Conservation (phyloP, 139 green algal species). For the Chlamydomonas sp. region DNA sequence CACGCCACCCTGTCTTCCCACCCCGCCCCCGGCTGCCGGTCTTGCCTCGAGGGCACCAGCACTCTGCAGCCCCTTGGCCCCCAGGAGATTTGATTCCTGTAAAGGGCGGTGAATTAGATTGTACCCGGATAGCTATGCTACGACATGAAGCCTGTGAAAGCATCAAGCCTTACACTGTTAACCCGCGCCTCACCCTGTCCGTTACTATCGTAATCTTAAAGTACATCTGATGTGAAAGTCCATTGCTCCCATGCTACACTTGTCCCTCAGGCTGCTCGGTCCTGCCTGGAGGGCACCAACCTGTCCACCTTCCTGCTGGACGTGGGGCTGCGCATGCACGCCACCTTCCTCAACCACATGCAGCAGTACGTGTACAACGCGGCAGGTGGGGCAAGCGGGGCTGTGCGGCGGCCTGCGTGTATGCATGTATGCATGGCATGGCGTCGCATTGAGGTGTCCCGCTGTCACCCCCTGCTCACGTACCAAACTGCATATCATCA, state of each 20-base stretch:
- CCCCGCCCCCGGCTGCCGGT: too few relatives aligned
- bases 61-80: too few relatives aligned
- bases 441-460: not conserved
- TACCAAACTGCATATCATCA: too few relatives aligned
- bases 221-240: not conserved
- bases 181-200: not conserved
- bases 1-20: too few relatives aligned
- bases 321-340: constrained; percentile 37
- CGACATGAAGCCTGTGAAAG: too few relatives aligned
- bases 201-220: too few relatives aligned
- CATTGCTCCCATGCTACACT: not conserved
- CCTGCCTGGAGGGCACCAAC: constrained; percentile 63
- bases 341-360: constrained; percentile 41
- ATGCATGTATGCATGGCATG: not conserved
- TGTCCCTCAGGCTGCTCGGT: not conserved
- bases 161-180: too few relatives aligned
- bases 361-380: constrained; percentile 37
- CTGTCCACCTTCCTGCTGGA: constrained; percentile 63
- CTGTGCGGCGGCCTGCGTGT: not conserved
- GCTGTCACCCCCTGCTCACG: too few relatives aligned
- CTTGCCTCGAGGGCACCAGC: too few relatives aligned
- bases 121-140: too few relatives aligned
- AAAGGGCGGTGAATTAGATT: too few relatives aligned
- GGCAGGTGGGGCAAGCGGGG: not conserved
- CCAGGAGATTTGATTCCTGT: too few relatives aligned